These are phyloP conservation scores for Verticillium tricorpus DNA, from an alignment of 2,329 filamentous ascomycete genomes.

Conservation along the genomic window DNA sequence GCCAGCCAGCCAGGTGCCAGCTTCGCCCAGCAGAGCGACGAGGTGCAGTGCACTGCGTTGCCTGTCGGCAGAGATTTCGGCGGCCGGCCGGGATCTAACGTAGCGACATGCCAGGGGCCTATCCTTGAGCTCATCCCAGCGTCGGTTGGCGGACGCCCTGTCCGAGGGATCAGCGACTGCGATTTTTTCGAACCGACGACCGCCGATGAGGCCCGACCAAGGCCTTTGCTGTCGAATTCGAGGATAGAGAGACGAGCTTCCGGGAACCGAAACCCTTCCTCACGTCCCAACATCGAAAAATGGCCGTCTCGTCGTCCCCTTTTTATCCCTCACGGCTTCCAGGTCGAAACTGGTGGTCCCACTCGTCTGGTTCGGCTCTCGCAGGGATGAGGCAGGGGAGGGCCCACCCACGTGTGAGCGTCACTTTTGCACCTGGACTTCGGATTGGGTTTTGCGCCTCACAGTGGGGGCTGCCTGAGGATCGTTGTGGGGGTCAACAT, in stretches of 20 bases:
- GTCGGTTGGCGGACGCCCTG: background rate
- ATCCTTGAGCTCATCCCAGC: background rate
- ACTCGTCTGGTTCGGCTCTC: slow-evolving; percentile 3
- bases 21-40: background rate
- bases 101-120: background rate
- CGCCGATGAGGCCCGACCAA: background rate
- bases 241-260: background rate
- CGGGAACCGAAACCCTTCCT: background rate
- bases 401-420: slow-evolving; percentile 15
- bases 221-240: background rate
- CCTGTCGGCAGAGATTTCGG: background rate
- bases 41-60: background rate
- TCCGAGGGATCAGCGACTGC: background rate
- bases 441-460: slow-evolving; percentile 11
- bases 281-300: background rate
- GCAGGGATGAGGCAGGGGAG: background rate
- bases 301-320: background rate
- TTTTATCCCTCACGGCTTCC: slow-evolving; percentile 4
- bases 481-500: slow-evolving; percentile 13
- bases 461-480: slow-evolving; percentile 11
- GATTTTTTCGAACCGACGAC: background rate
- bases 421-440: slow-evolving; percentile 4
- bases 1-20: background rate
- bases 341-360: background rate
- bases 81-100: background rate